Evolutionary conservation across 345 rosid genomes (phyloP).

Genomic region (Moricandia arvensis): DNA sequence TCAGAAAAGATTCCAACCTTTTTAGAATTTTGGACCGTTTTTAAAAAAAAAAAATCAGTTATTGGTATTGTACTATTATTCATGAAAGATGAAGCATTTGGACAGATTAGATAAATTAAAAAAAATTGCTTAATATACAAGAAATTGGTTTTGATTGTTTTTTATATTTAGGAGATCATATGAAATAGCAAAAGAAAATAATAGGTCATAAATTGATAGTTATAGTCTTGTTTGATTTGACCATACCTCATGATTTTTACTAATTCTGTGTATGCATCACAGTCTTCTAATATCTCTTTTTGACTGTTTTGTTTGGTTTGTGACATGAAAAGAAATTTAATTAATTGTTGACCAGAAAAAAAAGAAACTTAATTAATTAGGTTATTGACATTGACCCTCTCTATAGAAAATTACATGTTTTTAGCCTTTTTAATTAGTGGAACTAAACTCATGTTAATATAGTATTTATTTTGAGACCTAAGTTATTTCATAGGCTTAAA

Average conservation of each 20-base stretch:
- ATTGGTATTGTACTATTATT: constrained; percentile 13
- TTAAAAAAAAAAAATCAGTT: constrained; percentile 11
- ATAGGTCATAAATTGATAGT: constrained; percentile 5
- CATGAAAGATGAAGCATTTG: constrained; percentile 15
- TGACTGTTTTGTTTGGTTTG: constrained; percentile 19
- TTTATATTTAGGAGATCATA: constrained; percentile 5
- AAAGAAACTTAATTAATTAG: neutral
- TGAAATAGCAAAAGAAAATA: neutral
- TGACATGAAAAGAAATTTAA: constrained; percentile 3
- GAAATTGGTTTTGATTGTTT: constrained; percentile 12
- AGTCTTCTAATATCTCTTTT: constrained; percentile 2
- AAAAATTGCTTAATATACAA: neutral
- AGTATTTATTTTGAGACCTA: neutral
- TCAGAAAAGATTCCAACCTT: constrained; percentile 9
- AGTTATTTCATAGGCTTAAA: neutral
- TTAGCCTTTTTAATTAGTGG: constrained; percentile 2
- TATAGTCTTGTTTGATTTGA: constrained; percentile 31
- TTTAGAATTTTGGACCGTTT: neutral
- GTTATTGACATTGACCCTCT: constrained; percentile 22
- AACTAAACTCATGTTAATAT: constrained; percentile 29
- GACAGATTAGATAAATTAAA: neutral
- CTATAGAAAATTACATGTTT: neutral
- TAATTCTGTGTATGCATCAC: constrained; percentile 23
- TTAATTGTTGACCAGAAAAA: neutral
- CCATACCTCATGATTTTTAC: constrained; percentile 24